Evolutionary conservation across 495 filamentous ascomycete genomes (phyloP).

Genomic region (Penicillium cinerascens): DNA sequence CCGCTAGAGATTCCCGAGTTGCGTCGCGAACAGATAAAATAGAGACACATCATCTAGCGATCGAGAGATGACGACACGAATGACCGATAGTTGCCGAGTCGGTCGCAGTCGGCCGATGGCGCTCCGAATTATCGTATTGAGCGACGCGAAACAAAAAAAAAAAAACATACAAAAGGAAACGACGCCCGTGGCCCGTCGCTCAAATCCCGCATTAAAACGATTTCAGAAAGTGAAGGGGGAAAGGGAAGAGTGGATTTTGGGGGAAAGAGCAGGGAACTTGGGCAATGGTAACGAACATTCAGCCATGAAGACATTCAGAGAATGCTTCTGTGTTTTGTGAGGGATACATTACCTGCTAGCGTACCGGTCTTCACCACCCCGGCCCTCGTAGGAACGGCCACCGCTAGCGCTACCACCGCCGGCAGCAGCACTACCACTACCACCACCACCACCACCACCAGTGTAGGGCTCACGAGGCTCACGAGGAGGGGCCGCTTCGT

Average conservation of each 20-base stretch:
- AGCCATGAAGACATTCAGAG: slow-evolving; percentile 14
- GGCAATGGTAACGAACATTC: slow-evolving; percentile 9
- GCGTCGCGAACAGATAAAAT: slow-evolving; percentile 42
- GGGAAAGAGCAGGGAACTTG: background rate
- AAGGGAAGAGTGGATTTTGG: background rate
- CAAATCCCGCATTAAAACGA: slow-evolving; percentile 38
- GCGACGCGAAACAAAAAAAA: slow-evolving; percentile 32
- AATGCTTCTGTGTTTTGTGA: slow-evolving; percentile 12
- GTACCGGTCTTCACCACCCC: slow-evolving; percentile 46
- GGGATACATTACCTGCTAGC: slow-evolving; percentile 39
- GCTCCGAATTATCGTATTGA: slow-evolving; percentile 30
- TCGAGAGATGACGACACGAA: slow-evolving; percentile 36
- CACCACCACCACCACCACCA: slow-evolving; percentile 13
- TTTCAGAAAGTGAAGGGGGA: slow-evolving; percentile 22
- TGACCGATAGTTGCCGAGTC: slow-evolving; percentile 32
- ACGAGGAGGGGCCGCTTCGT: slow-evolving; percentile 57
- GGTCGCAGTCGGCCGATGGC: slow-evolving; percentile 31
- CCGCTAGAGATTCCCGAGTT: slow-evolving; percentile 44
- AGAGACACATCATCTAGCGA: slow-evolving; percentile 40
- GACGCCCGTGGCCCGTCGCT: slow-evolving; percentile 36
- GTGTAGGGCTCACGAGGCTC: slow-evolving; percentile 61
- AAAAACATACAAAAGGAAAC: slow-evolving; percentile 30
- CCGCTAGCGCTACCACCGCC: background rate
- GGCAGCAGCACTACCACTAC: background rate
- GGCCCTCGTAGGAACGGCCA: slow-evolving; percentile 48